Conservation (phyloP, 208 protist genomes). For the Crithidia fasciculata region DNA sequence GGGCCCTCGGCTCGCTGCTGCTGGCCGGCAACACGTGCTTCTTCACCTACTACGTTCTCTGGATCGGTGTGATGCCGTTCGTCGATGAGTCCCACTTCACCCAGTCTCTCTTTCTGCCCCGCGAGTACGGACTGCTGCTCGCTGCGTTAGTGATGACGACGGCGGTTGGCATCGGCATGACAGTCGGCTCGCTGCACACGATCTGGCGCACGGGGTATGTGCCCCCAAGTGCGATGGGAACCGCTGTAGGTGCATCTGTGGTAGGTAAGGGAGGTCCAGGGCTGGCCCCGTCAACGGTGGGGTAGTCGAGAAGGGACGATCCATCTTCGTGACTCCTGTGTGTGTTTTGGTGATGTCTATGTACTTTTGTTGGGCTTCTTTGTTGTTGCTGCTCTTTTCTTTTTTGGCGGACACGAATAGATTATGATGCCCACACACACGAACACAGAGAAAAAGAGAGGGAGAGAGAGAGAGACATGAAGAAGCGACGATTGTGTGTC, state of each 20-base stretch:
- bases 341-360: constrained; percentile 4
- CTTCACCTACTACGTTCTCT: constrained; percentile 80
- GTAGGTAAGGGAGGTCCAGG: neutral
- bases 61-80: constrained; percentile 85
- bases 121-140: constrained; percentile 79
- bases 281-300: neutral
- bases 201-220: constrained; percentile 61
- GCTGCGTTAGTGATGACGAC: constrained; percentile 58
- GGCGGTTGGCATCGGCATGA: constrained; percentile 42
- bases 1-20: constrained; percentile 64
- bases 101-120: constrained; percentile 70
- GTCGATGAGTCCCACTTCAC: constrained; percentile 84
- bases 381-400: neutral
- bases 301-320: too few species aligned
- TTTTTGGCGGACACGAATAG: neutral
- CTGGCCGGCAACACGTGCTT: constrained; percentile 52
- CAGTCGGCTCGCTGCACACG: constrained; percentile 62
- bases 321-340: neutral
- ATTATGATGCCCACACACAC: neutral
- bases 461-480: too few species aligned
- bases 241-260: neutral
- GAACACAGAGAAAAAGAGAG: too few species aligned
- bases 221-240: constrained; percentile 1
- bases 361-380: neutral
- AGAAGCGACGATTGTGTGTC: too few species aligned